Conservation (phyloP, 108 stramenopile genomes). For the Pseudonitzschia multistriata region DNA sequence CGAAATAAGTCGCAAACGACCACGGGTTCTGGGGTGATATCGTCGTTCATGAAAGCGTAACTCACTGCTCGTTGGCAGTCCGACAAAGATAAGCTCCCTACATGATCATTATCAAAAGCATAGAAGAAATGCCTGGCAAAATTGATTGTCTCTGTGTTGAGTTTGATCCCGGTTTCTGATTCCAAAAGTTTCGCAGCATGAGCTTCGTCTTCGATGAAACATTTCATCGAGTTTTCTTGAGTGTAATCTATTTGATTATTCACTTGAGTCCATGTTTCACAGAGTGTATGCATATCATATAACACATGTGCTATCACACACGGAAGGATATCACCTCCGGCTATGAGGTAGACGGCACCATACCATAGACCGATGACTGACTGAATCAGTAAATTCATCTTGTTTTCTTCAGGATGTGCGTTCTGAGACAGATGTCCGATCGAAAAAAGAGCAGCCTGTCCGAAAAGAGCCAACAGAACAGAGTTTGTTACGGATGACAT, state of each 20-base stretch:
- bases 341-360: slow-evolving; percentile 31
- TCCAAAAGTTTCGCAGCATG: slow-evolving; percentile 23
- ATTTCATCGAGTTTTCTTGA: slow-evolving; percentile 20
- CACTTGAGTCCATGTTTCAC: slow-evolving; percentile 38
- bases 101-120: slow-evolving; percentile 52
- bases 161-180: slow-evolving; percentile 20
- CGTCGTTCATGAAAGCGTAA: slow-evolving; percentile 46
- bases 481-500: slow-evolving; percentile 30
- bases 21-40: slow-evolving; percentile 10
- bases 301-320: slow-evolving; percentile 48
- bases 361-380: slow-evolving; percentile 46
- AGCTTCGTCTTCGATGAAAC: neutral
- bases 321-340: slow-evolving; percentile 47
- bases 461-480: slow-evolving; percentile 28
- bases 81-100: slow-evolving; percentile 31
- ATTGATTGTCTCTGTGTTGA: slow-evolving; percentile 35
- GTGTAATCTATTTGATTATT: slow-evolving; percentile 64
- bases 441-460: slow-evolving; percentile 51
- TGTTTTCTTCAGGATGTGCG: slow-evolving; percentile 40
- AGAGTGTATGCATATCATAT: slow-evolving; percentile 46
- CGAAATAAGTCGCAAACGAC: slow-evolving; percentile 16
- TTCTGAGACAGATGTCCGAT: slow-evolving; percentile 39
- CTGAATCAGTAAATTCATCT: slow-evolving; percentile 31
- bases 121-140: slow-evolving; percentile 48
- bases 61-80: slow-evolving; percentile 47